These are phyloP conservation scores for Globisporangium solare DNA, from an alignment of 352 stramenopile genomes.

Conservation along the genomic window DNA sequence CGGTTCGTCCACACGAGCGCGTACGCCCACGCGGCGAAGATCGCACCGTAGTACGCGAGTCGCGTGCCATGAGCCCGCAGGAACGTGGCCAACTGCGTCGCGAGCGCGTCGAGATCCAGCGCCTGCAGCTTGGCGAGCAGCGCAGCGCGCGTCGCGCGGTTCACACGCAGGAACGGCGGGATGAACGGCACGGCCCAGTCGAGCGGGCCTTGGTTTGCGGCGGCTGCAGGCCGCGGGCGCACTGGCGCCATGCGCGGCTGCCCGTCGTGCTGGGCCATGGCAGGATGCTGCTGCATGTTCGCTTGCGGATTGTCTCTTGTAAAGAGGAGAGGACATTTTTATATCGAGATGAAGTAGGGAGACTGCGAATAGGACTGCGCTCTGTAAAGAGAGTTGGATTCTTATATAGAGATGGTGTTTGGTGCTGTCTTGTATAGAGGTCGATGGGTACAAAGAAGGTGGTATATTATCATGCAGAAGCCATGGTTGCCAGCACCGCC, in stretches of 20 bases:
- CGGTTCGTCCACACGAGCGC: slow-evolving; percentile 43
- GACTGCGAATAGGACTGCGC: too few species aligned
- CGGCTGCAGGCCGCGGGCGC: not conserved
- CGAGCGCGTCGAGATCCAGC: slow-evolving; percentile 10
- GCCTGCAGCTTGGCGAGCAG: slow-evolving; percentile 35
- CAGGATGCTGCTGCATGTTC: slow-evolving; percentile 5
- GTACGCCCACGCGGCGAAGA: slow-evolving; percentile 32
- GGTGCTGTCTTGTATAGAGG: not conserved
- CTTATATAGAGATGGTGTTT: not conserved
- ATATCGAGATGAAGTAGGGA: too few species aligned
- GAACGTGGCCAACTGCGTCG: slow-evolving; percentile 14
- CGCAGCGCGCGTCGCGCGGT: slow-evolving; percentile 59
- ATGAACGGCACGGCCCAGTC: slow-evolving; percentile 84
- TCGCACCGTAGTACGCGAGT: slow-evolving; percentile 17
- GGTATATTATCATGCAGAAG: slow-evolving; percentile 19
- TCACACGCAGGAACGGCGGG: slow-evolving; percentile 72
- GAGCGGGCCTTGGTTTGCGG: slow-evolving; percentile 30
- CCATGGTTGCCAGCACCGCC: slow-evolving; percentile 30
- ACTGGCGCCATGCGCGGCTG: too few species aligned
- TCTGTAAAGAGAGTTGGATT: too few species aligned
- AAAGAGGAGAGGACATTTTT: too few species aligned
- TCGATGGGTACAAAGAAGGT: slow-evolving; percentile 3
- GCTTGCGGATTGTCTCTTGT: not conserved
- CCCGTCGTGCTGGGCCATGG: not conserved
- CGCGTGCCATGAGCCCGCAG: slow-evolving; percentile 20